Conservation (phyloP, 306 rosid genomes). For the Styphnolobium japonicum region DNA sequence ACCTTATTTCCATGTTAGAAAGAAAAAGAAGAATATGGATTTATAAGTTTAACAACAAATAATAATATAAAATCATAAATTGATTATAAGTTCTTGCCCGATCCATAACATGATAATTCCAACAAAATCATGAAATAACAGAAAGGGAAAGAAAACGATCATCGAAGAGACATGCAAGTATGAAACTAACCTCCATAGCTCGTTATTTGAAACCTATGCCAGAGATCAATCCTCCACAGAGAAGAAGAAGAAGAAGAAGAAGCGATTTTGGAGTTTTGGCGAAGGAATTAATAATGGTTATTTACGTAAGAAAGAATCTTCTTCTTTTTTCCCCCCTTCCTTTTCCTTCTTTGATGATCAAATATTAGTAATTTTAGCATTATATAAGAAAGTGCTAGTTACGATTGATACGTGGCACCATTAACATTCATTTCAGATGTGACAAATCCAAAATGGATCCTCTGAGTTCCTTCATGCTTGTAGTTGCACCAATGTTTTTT, state of each 20-base stretch:
- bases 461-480: not conserved
- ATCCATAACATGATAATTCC: not conserved
- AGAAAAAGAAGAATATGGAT: not conserved
- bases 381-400: not conserved
- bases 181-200: slow-evolving; percentile 22
- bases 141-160: not conserved
- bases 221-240: not conserved
- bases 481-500: too few relatives aligned
- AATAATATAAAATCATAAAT: not conserved
- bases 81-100: not conserved
- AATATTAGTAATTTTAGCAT: not conserved
- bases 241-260: not conserved
- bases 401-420: slow-evolving; percentile 1
- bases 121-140: not conserved
- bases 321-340: not conserved
- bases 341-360: not conserved
- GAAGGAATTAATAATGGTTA: not conserved
- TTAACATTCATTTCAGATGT: not conserved
- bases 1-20: not conserved
- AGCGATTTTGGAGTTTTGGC: not conserved
- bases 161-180: not conserved
- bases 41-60: too few relatives aligned
- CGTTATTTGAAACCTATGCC: not conserved
- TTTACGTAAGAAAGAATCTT: not conserved
- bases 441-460: not conserved